Base-by-base conservation (phyloP, 2,329 filamentous ascomycete genomes). In the Amylocarpus encephaloides region DNA sequence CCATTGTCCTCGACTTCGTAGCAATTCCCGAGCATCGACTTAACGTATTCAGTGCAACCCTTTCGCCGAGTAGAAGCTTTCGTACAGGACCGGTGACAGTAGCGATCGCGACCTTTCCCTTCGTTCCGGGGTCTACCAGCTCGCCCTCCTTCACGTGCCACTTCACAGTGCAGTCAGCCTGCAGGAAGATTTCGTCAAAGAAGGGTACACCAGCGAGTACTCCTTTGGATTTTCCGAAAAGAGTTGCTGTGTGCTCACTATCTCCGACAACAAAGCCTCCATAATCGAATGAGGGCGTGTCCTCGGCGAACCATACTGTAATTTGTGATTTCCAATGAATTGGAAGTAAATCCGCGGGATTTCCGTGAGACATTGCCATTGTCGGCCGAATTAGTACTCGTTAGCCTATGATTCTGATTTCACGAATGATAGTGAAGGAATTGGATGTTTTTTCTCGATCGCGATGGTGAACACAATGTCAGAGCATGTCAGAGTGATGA, bases 201-300 rank as follows among this genome's bases (percentile, higher is more conserved):
- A 98, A 98, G 2, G 93, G 93, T 3, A 93, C 81, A 49, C 93
- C 93, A 36, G 93, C 93, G 42, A 98, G 75, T 43, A 97, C 77
- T 55, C 93, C 93, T 2, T 73, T 66, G n/a, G 79, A 82, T 67
- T 87, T 88, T 53, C 77, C 81, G 70, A 79, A 85, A 35, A 88
- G 76, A 4, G 80, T 85, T 16, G 84, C 84, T 12, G 76, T 79
- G 51, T 80, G 79, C 7, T 72, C 69, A 26, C 71, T 72, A 35
- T 86, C 80, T 56, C 93, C 93, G 19, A 98, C 93, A 6, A 98
- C 93, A 69, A 95, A 98, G 53, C 93, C 93, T 63, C 88, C 93
- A 68, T 95, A 96, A 75, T 98, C 93, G 71, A 95, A 92, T 47
- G 88, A 93, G 4, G 93, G 93, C 2, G 90, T 94, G 72, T 98